Evolutionary conservation across 768 basidiomycete species (phyloP).

Genomic region (Sporobolomyces phaffii): DNA sequence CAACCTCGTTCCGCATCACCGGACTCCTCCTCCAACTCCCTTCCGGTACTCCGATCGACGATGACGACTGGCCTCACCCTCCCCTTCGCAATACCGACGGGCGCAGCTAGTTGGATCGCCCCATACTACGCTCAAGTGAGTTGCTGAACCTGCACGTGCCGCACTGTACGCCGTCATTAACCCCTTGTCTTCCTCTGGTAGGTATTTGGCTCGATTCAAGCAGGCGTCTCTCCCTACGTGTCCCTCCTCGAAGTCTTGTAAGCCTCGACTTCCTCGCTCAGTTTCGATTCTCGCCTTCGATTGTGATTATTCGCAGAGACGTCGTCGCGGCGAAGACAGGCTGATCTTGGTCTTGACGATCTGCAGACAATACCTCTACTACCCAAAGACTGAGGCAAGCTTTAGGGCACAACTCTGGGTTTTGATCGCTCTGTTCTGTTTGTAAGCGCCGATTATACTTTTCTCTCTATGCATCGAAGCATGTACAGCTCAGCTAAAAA

Average conservation of each 20-base stretch:
- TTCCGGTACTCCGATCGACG: neutral
- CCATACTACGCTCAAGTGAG: neutral
- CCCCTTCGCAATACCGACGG: neutral
- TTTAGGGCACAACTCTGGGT: slow-evolving; percentile 1
- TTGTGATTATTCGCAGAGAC: no score
- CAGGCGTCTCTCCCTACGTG: neutral
- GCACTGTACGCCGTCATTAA: no score
- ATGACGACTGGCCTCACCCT: neutral
- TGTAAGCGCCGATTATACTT: neutral
- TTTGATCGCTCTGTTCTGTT: neutral
- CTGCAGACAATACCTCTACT: neutral
- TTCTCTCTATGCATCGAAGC: no score
- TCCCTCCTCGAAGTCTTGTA: slow-evolving; percentile 1
- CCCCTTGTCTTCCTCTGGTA: no score
- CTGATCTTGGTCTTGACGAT: neutral
- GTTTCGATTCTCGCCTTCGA: neutral
- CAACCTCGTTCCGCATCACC: neutral
- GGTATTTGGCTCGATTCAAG: neutral
- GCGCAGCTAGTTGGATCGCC: slow-evolving; percentile 2
- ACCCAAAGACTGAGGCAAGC: neutral
- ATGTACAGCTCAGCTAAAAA: no score
- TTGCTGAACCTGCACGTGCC: no score
- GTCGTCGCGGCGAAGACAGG: neutral
- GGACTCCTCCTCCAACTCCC: neutral
- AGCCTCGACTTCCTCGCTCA: neutral